Percentiles rank a stretch among this genome's conserved stretches.
Evolutionary conservation across 257 asterid species (phyloP).

Genomic region (Nicotiana tomentosiformis): DNA sequence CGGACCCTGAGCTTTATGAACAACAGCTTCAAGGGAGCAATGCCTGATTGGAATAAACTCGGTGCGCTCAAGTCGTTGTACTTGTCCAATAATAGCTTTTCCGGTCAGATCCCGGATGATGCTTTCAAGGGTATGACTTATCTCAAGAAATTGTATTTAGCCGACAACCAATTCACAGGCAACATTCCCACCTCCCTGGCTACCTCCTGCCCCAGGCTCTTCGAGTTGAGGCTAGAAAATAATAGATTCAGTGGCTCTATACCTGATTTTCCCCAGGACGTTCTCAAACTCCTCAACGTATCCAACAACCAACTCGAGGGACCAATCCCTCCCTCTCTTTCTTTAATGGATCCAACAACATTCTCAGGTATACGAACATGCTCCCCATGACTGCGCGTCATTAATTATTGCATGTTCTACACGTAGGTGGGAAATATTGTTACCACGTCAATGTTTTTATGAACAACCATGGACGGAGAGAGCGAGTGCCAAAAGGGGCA

Average conservation of each 20-base stretch:
- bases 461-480: not conserved
- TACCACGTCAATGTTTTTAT: too few species aligned
- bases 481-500: too few species aligned
- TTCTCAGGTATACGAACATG: constrained; percentile 38
- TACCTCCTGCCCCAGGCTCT: constrained; percentile 38
- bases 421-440: too few species aligned
- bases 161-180: constrained; percentile 56
- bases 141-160: constrained; percentile 62
- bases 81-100: constrained; percentile 59
- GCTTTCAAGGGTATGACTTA: constrained; percentile 66
- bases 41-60: constrained; percentile 88
- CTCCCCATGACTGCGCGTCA: too few species aligned
- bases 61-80: constrained; percentile 64
- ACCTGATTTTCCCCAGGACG: constrained; percentile 35
- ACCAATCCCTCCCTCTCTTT: constrained; percentile 47
- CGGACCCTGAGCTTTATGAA: constrained; percentile 69
- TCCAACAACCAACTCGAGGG: constrained; percentile 78
- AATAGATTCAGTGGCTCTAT: constrained; percentile 60
- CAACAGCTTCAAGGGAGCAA: constrained; percentile 60
- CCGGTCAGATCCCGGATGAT: constrained; percentile 56
- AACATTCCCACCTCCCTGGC: constrained; percentile 58
- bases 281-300: constrained; percentile 46
- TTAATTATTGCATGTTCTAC: too few species aligned
- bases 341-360: constrained; percentile 45
- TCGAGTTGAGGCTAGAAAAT: constrained; percentile 63